Evolutionary conservation across 148 eudicot species (phyloP), one percentile per base, ranked within the genome.

Genomic region (Fagopyrum tataricum): DNA sequence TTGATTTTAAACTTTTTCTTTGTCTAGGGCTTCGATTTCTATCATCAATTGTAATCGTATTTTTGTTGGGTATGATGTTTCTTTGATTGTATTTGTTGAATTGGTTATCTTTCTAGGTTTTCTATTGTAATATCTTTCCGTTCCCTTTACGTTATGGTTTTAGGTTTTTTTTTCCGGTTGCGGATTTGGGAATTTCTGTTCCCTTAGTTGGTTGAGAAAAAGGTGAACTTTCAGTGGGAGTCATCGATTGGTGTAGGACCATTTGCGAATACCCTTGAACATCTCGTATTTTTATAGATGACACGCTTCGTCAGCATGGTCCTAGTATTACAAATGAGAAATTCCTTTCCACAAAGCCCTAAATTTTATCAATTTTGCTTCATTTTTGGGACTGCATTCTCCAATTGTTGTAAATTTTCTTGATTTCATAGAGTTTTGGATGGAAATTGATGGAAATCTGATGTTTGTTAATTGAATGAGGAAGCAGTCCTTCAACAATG

Each of bases 271-370:
- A n/a, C 52, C 52, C n/a, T 70, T 44, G 70, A 21, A 48, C 74
- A 56, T 72, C 39, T 70, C 77, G 48, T 75, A 26, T 73, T 74
- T 44, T 26, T 67, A 86, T 86, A 84, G 85, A 79, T 37, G 79
- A 82, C 71, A 67, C 23, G 56, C 71, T 56, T 84, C 79, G 70
- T 70, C 73, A 78, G 37, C 84, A 77, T 55, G 89, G 81, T 75
- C 73, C 71, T 72, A 79, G 78, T 84, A 85, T 82, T 78, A 84
- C 87, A 70, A 79, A 75, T 44, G 39, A 49, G 48, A 48, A 53
- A 52, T 75, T 67, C 72, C 41, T 31, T 44, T 37, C 47, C 13
- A 21, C 70, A 0, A 11, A 64, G 64, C 51, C 46, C 66, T 42
- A 7, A 49, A 49, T 24, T 64, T 4, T 58, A 13, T 67, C 49